These are phyloP conservation scores for Cornus suecica DNA, from an alignment of 148 eudicot species.

Conservation along the genomic window DNA sequence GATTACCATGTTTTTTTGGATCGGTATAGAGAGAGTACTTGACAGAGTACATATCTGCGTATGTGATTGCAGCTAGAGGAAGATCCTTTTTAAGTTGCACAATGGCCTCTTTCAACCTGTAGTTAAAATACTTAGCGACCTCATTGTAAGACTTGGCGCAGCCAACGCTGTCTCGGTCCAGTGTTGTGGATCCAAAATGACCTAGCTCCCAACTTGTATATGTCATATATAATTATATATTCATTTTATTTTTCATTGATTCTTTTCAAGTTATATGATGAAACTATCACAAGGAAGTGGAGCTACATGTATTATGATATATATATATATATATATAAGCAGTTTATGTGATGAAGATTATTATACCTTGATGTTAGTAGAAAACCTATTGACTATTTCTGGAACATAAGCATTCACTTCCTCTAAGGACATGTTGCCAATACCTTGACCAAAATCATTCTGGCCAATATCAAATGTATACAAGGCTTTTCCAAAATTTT, in stretches of 20 bases:
- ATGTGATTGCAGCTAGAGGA: conserved; percentile 15
- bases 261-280: background rate
- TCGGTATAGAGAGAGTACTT: conserved; percentile 9
- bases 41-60: conserved; percentile 16
- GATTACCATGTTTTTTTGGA: conserved; percentile 12
- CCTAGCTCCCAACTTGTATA: conserved; percentile 16
- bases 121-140: conserved; percentile 17
- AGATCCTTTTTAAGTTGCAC: conserved; percentile 13
- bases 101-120: conserved; percentile 10
- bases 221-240: background rate
- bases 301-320: background rate
- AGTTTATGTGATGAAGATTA: background rate
- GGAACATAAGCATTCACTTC: conserved; percentile 35
- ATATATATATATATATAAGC: too few species aligned
- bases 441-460: conserved; percentile 42
- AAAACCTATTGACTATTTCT: conserved; percentile 30
- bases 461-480: conserved; percentile 51
- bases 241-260: too few species aligned
- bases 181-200: conserved; percentile 27
- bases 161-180: conserved; percentile 15
- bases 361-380: conserved; percentile 31
- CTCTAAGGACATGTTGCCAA: conserved; percentile 25
- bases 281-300: background rate
- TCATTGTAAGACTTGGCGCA: conserved; percentile 16
- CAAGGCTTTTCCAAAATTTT: conserved; percentile 32